A percentile compares a stretch with the other conserved stretches of the same genome.
Evolutionary conservation across 179 eudicot species (phyloP).

Genomic region (Camellia oleifera): DNA sequence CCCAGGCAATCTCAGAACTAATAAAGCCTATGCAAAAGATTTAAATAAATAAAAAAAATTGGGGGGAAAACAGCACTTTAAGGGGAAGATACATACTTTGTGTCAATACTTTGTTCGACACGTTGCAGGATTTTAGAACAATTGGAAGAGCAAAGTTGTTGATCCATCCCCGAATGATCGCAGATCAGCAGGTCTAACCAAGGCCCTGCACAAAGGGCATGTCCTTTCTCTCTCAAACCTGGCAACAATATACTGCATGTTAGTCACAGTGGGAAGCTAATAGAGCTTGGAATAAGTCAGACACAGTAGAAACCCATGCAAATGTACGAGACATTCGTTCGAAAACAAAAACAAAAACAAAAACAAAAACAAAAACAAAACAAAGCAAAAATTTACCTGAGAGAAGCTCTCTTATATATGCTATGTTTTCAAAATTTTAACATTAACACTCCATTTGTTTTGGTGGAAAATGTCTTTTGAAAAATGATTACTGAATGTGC

Average conservation of each 20-base stretch:
- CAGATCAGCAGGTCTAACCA: conserved; percentile 89
- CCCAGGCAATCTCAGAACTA: neutral
- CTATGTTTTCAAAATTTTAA: too few species aligned
- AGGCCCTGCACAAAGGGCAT: conserved; percentile 87
- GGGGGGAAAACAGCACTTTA: neutral
- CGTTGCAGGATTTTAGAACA: conserved; percentile 34
- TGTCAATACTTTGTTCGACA: too few species aligned
- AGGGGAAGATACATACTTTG: neutral
- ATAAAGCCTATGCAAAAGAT: neutral
- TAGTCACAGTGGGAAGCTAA: neutral
- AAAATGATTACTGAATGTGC: too few species aligned
- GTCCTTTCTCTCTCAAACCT: conserved; percentile 99
- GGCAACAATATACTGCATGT: neutral
- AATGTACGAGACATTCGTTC: too few species aligned
- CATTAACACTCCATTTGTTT: neutral
- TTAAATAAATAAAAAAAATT: neutral
- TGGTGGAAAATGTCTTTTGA: too few species aligned
- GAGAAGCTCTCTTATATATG: too few species aligned
- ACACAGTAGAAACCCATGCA: neutral
- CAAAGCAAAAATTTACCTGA: neutral
- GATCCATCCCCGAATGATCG: conserved; percentile 93
- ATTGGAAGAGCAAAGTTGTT: conserved; percentile 75
- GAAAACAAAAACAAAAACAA: too few species aligned
- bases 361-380: too few species aligned
- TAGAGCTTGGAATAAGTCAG: neutral